Base-by-base conservation (phyloP, 164 flowering plant genomes). In the Nelumbo lutea region DNA sequence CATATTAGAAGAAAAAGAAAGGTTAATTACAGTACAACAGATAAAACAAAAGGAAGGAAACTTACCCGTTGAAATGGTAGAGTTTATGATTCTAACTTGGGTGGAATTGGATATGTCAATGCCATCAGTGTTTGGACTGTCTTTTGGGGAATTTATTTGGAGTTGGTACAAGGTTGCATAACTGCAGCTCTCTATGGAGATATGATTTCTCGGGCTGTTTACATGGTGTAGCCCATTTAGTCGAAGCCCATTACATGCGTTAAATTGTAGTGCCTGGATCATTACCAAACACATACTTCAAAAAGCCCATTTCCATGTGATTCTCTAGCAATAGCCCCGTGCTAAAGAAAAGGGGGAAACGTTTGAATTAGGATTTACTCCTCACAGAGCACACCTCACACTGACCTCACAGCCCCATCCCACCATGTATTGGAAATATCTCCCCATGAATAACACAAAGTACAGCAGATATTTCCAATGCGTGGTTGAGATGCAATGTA, bases 121-220 rank as follows among this genome's bases (percentile, higher is more conserved):
- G 3, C 77, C 83, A 73, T 81, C 83, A 7, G 81, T 78, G 65
- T 81, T 81, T 6, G 79, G 81, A 66, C 83, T 78, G 9, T 69
- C 41, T 8, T 51, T 66, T 6, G 80, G 80, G 1, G 80, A 79
- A 6, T 7, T 53, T 55, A 80, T 52, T 2, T 44, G 41, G 6
- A 80, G 63, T 38, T 65, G 51, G 27, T 74, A 66, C 9, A 77
- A 45, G 0, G 46, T 15, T 11, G 42, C 78, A 38, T n/a, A 55
- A 14, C 52, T 7, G 39, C 70, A 48, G n/a, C 38, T 1, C 10
- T 3, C 3, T 1, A 80, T 45, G 5, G 41, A 42, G 5, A 80
- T 72, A 42, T 72, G 77, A 6, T n/a, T 45, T 48, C 64, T 51
- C 8, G 78, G 75, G n/a, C 78, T 73, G 58, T 77, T 67, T 1